phyloP scores from a whole-genome alignment of 352 stramenopile genomes.

The Pythium vanterpoolii region DNA sequence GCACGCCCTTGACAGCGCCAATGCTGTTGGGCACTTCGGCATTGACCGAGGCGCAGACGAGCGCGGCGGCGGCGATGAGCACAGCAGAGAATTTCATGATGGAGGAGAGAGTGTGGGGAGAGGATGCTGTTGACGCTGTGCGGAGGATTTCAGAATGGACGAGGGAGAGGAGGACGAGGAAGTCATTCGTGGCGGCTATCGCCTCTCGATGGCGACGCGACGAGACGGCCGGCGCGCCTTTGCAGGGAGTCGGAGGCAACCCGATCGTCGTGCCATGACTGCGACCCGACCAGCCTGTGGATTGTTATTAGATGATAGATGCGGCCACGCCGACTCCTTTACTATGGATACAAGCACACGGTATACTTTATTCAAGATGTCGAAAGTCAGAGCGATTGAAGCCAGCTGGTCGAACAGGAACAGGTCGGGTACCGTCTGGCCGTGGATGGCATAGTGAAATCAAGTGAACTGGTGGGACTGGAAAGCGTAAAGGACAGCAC shows the following conservation, averaged over 20 bases:
- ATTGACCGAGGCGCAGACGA: constrained; percentile 24
- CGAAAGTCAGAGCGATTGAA: constrained; percentile 1
- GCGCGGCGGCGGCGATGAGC: constrained; percentile 29
- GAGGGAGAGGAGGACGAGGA: constrained; percentile 7
- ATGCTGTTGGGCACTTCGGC: not conserved
- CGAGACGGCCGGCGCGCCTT: constrained; percentile 1
- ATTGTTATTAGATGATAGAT: not conserved
- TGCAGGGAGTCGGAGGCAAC: constrained; percentile 16
- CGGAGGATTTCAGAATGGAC: constrained; percentile 15
- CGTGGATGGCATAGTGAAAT: constrained; percentile 11
- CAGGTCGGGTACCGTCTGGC: not conserved
- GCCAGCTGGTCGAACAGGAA: constrained; percentile 9
- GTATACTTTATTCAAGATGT: constrained; percentile 17
- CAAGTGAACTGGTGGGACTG: constrained; percentile 3
- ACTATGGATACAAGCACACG: not conserved
- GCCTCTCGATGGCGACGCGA: no score
- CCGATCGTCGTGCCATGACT: not conserved
- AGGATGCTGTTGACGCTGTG: constrained; percentile 3
- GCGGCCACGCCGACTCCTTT: not conserved
- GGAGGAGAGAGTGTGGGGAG: not conserved
- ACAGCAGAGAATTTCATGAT: constrained; percentile 43
- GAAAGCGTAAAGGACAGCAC: constrained; percentile 7
- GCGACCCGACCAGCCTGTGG: not conserved
- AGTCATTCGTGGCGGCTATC: not conserved
- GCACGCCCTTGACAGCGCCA: constrained; percentile 15